These are phyloP conservation scores for Chaetomidium leptoderma DNA, from an alignment of 495 filamentous ascomycete species.

Conservation along the genomic window DNA sequence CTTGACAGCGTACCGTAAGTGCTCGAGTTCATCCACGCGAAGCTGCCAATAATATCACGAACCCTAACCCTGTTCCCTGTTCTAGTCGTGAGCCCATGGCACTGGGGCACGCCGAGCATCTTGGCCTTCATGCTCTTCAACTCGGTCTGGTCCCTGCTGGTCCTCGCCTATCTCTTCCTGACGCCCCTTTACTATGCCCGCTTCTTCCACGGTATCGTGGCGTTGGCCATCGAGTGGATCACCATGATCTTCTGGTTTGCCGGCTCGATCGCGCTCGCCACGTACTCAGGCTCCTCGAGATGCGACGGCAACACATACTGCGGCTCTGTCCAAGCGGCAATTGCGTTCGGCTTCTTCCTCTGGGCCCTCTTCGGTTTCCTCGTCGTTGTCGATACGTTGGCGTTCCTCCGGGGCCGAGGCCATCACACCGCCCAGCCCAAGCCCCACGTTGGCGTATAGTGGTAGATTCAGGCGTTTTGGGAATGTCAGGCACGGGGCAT, in stretches of 20 bases:
- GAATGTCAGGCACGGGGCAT: neutral
- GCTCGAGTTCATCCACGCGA: neutral
- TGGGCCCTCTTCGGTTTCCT: slow-evolving; percentile 43
- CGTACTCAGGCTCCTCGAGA: slow-evolving; percentile 47
- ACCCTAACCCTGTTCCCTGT: neutral
- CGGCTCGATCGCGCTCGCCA: slow-evolving; percentile 70
- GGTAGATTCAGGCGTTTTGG: neutral
- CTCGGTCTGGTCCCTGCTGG: slow-evolving; percentile 67
- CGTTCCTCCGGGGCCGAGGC: slow-evolving; percentile 31
- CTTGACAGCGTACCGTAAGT: slow-evolving; percentile 65
- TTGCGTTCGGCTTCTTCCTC: slow-evolving; percentile 47
- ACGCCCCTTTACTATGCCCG: slow-evolving; percentile 56
- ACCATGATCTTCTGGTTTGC: slow-evolving; percentile 90
- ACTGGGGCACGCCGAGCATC: slow-evolving; percentile 38
- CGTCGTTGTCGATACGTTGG: slow-evolving; percentile 34
- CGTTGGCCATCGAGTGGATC: slow-evolving; percentile 61
- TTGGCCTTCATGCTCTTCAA: slow-evolving; percentile 72
- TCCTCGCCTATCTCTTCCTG: slow-evolving; percentile 60
- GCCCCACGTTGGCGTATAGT: slow-evolving; percentile 32
- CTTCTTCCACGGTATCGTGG: slow-evolving; percentile 54
- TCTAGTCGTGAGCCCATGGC: slow-evolving; percentile 35
- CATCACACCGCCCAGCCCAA: slow-evolving; percentile 26
- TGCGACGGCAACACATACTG: slow-evolving; percentile 33
- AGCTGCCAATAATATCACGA: neutral
- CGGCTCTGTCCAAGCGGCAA: slow-evolving; percentile 39